Percentiles rank a stretch among this genome's conserved stretches.
phyloP scores from a whole-genome alignment of 352 stramenopile species.

The Phytophthora nicotianae region DNA sequence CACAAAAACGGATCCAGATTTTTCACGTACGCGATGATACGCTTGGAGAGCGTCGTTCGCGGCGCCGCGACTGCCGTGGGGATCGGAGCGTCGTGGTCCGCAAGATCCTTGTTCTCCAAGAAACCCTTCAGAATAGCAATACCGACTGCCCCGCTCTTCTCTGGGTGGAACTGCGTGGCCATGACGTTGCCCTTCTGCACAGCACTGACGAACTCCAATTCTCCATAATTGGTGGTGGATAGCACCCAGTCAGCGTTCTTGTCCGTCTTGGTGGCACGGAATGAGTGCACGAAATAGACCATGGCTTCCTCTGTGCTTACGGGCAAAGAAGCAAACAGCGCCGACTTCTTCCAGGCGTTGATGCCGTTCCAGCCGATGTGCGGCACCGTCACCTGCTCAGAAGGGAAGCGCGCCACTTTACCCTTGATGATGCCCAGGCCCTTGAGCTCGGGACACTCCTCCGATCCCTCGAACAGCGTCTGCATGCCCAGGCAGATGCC shows the following conservation, averaged over 20 bases:
- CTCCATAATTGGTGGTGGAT: constrained; percentile 95
- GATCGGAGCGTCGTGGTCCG: constrained; percentile 56
- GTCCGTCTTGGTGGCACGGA: constrained; percentile 74
- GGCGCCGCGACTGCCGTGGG: constrained; percentile 28
- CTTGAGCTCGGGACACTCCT: constrained; percentile 88
- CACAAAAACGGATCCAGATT: neutral
- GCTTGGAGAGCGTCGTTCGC: constrained; percentile 91
- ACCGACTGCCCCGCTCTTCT: constrained; percentile 95
- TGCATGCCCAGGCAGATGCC: constrained; percentile 99
- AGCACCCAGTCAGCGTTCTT: constrained; percentile 93
- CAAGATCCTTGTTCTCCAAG: constrained; percentile 76
- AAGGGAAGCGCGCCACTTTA: constrained; percentile 90
- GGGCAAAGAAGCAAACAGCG: constrained; percentile 61
- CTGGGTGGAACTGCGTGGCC: constrained; percentile 98
- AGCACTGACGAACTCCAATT: constrained; percentile 92
- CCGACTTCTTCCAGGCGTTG: constrained; percentile 88
- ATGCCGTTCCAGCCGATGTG: constrained; percentile 99
- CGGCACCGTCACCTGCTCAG: constrained; percentile 85
- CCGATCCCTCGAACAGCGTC: constrained; percentile 96
- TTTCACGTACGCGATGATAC: constrained; percentile 91
- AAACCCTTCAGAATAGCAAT: constrained; percentile 94
- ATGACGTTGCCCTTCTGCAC: constrained; percentile 96
- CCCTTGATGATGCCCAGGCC: constrained; percentile 95
- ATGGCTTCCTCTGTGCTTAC: constrained; percentile 46
- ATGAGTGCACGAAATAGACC: constrained; percentile 99